Base-by-base conservation (phyloP, 768 basidiomycete species). In the Termitomyces sp. region DNA sequence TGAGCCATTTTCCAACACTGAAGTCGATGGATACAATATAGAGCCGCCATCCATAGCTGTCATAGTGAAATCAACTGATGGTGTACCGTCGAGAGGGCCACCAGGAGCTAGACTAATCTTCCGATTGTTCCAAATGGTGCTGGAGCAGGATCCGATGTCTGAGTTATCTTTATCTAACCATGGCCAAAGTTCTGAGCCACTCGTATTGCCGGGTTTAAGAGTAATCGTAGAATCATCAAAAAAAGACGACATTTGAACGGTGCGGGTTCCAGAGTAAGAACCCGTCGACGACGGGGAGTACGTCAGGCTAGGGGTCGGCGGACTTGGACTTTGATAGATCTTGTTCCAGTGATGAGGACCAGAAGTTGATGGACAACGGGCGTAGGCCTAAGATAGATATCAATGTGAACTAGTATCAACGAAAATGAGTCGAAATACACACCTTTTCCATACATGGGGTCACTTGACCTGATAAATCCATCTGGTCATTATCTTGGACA, bases 271-370 rank as follows among this genome's bases (percentile, higher is more conserved):
- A 5, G 80, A 80, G 13, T 76, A 77, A 0, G 81, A 85, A 56
- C 82, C 83, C 1, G 83, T 84, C 4, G 84, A 79, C 1, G 82
- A 78, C 0, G 85, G 85, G 0, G 85, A 86, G 51, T 81, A 81
- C 12, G 75, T 79, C 39, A 87, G 79, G 20, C 75, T 72, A 0
- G 85, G 85, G 0, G 82, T 84, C n/a, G 78, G 70, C 10, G 84
- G 82, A 60, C 77, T 78, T 10, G 71, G 78, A 60, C 66, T 74
- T 26, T 65, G 65, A 47, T 66, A 67, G 44, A 64, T 58, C 31
- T 55, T 61, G 24, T 62, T 65, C 41, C 47, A 12, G 33, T 46
- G 49, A 28, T 34, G 45, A 20, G 39, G 45, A 16, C n/a, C 36
- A 28, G 16, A 56, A 13, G 34, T 9, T 18, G 34, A 37, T 36